Percentiles rank a stretch among this genome's conserved stretches.
phyloP scores from a whole-genome alignment of 768 basidiomycete species.

The Pleurotus citrinopileatus region DNA sequence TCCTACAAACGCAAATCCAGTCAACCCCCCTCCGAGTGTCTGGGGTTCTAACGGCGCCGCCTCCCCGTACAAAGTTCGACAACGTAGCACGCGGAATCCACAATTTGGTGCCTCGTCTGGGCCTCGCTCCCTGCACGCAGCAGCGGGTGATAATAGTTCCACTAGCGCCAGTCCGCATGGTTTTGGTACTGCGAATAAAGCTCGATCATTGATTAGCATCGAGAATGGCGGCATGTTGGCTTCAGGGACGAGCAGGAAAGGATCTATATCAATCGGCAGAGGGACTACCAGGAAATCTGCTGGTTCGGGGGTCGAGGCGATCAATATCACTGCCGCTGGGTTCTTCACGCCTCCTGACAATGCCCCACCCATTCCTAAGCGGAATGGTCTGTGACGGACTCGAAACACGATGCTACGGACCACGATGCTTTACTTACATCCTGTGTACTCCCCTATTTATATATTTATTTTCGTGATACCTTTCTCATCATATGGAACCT shows the following conservation, averaged over 20 bases:
- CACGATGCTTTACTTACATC: too few species aligned
- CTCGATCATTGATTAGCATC: constrained; percentile 64
- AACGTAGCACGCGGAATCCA: constrained; percentile 31
- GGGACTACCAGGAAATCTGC: constrained; percentile 60
- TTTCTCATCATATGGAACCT: too few species aligned
- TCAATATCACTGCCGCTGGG: constrained; percentile 72
- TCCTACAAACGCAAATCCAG: constrained; percentile 7
- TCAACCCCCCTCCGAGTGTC: constrained; percentile 31
- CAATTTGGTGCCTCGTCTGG: constrained; percentile 15
- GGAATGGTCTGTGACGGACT: not conserved
- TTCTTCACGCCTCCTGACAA: constrained; percentile 63
- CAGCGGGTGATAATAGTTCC: constrained; percentile 17
- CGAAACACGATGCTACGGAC: not conserved
- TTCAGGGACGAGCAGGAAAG: constrained; percentile 37
- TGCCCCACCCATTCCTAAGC: constrained; percentile 30
- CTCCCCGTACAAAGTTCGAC: constrained; percentile 37
- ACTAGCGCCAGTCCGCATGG: constrained; percentile 20
- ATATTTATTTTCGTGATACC: too few species aligned
- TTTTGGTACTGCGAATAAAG: constrained; percentile 33
- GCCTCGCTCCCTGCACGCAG: constrained; percentile 34
- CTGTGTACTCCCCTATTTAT: too few species aligned
- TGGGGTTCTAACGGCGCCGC: constrained; percentile 25
- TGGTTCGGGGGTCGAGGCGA: constrained; percentile 74
- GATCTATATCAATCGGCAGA: constrained; percentile 65
- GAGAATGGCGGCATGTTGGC: constrained; percentile 41